Percentiles rank a stretch among this genome's conserved stretches.
Conservation (phyloP, 306 rosid species). For the Lathyrus tuberosus region DNA sequence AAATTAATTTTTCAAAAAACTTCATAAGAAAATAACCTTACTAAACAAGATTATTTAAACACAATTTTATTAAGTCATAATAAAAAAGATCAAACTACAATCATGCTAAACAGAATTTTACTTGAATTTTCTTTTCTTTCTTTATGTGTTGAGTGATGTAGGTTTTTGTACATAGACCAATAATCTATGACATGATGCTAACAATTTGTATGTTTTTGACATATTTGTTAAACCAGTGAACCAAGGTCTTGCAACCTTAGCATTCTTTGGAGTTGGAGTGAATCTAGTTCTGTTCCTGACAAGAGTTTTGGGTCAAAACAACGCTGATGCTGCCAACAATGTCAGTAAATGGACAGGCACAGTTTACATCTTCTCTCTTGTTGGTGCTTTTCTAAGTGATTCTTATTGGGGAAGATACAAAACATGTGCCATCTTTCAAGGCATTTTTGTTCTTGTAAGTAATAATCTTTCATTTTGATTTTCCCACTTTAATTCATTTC, state of each 20-base stretch:
- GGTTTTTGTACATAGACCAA: no score
- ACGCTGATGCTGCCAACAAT: slow-evolving; percentile 63
- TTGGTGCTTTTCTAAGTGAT: slow-evolving; percentile 64
- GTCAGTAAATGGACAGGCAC: slow-evolving; percentile 63
- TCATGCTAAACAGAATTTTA: no score
- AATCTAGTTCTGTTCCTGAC: slow-evolving; percentile 60
- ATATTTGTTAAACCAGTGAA: slow-evolving; percentile 44
- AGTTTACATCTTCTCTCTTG: slow-evolving; percentile 59
- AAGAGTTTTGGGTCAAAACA: slow-evolving; percentile 51
- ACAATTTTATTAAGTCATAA: no score
- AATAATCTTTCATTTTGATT: background rate
- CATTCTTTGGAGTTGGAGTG: slow-evolving; percentile 65
- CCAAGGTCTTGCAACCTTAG: slow-evolving; percentile 63
- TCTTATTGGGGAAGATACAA: slow-evolving; percentile 66
- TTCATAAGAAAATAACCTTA: no score
- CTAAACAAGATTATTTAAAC: no score
- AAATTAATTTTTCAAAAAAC: no score
- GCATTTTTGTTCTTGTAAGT: slow-evolving; percentile 79
- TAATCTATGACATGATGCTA: background rate
- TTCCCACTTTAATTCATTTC: slow-evolving; percentile 6
- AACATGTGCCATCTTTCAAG: slow-evolving; percentile 56
- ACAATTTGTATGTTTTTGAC: slow-evolving; percentile 27
- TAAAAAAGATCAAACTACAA: no score
- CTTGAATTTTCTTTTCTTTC: no score
- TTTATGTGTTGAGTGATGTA: no score